phyloP scores from a whole-genome alignment of 192 early-diverging fungal genomes.

The Umbelopsis vinacea region DNA sequence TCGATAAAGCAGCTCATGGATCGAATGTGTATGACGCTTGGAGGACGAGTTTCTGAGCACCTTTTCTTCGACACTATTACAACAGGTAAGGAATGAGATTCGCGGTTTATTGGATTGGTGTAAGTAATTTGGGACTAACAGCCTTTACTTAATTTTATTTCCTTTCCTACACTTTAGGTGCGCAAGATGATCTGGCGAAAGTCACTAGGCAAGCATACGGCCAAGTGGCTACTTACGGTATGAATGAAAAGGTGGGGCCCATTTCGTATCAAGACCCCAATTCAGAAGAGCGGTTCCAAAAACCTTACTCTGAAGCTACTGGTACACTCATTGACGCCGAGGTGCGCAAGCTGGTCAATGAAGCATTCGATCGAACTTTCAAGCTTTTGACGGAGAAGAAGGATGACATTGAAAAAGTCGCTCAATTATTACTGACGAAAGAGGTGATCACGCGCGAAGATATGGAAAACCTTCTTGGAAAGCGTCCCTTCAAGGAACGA shows the following conservation, averaged over 20 bases:
- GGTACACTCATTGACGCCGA: conserved; percentile 94
- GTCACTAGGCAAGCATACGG: conserved; percentile 98
- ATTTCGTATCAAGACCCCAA: conserved; percentile 78
- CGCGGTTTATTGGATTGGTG: no score
- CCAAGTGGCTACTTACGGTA: conserved; percentile 93
- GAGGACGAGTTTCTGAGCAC: conserved; percentile 85
- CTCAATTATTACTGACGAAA: conserved; percentile 90
- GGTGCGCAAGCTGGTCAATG: conserved; percentile 80
- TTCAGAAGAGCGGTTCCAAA: conserved; percentile 82
- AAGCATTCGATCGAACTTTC: conserved; percentile 84
- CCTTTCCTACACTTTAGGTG: conserved; percentile 79
- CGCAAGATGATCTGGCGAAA: conserved; percentile 96
- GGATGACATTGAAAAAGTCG: conserved; percentile 90
- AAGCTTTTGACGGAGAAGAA: conserved; percentile 85
- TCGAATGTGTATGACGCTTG: conserved; percentile 90
- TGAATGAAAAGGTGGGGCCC: conserved; percentile 88
- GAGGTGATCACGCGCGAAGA: conserved; percentile 97
- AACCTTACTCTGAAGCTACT: conserved; percentile 97
- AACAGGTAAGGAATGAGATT: conserved; percentile 63
- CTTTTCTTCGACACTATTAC: conserved; percentile 92
- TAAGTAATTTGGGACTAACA: no score
- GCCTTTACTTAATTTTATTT: no score
- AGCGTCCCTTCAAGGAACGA: conserved; percentile 78
- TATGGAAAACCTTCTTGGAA: conserved; percentile 89
- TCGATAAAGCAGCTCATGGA: conserved; percentile 91